Evolutionary conservation across 2,329 filamentous ascomycete genomes (phyloP), one percentile per base, ranked within the genome.

Genomic region (Neofusicoccum kwambonambiense): DNA sequence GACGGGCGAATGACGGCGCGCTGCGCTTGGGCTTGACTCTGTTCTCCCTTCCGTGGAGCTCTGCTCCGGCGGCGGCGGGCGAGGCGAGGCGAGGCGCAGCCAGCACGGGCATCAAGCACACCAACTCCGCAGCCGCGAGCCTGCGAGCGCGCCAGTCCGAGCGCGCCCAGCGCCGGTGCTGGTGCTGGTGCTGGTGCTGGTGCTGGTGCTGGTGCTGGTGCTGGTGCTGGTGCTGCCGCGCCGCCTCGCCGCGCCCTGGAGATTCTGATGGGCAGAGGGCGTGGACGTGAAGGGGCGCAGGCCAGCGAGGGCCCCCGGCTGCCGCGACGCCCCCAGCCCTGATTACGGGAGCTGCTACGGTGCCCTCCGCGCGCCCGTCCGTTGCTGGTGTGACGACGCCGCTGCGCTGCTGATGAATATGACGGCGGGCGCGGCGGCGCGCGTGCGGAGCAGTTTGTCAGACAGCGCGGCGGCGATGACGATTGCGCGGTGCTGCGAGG

Each of bases 291-390:
- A 17, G 31, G 47, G 52, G 52, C 52, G 27, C 35, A 27, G 52
- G 54, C 51, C 51, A 56, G 4, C 54, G 27, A 4, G 13, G 39
- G 56, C 42, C 56, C 42, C 56, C n/a, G 27, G 31, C 54, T 4
- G 11, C 13, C 52, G 17, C 39, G 27, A 31, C 27, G 27, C 22
- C 49, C 49, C 49, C 49, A 37, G 49, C 49, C n/a, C 52, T 60
- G 56, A 60, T 60, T 60, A 60, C 56, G 56, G 56, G 42, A 60
- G 56, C 47, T 60, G 56, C 42, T 60, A 37, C 41, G 56, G 2
- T 60, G 56, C 56, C 56, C 56, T 60, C 56, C 41, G 54, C 54
- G 54, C 54, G 54, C 54, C 54, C 54, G 54, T 44, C 54, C 52
- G 39, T 22, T 31, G 39, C 13, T n/a, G 22, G 54, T 45, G 54